These are phyloP conservation scores for Phytophthora pistaciae DNA, from an alignment of 352 stramenopile species.

Conservation along the genomic window DNA sequence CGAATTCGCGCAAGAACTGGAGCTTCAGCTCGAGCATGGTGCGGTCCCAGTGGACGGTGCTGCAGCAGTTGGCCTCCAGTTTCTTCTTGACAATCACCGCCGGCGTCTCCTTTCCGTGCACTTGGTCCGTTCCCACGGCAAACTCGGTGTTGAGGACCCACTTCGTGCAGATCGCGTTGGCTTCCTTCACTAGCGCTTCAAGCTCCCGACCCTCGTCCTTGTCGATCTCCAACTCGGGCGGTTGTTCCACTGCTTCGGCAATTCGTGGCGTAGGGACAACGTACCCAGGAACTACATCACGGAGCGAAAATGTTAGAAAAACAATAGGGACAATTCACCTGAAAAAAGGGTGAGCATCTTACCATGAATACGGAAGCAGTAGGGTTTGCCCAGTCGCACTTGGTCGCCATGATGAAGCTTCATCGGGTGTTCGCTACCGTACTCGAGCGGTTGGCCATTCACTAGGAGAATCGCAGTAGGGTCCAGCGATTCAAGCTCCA, in stretches of 20 bases:
- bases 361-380: conserved; percentile 62
- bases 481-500: conserved; percentile 50
- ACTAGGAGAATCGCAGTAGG: conserved; percentile 44
- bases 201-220: conserved; percentile 30
- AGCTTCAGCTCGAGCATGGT: conserved; percentile 58
- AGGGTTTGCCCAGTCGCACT: conserved; percentile 48
- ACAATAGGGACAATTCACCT: neutral
- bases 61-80: conserved; percentile 48
- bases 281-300: conserved; percentile 31
- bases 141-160: conserved; percentile 66
- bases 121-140: conserved; percentile 19
- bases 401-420: conserved; percentile 60
- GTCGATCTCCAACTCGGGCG: conserved; percentile 29
- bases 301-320: neutral
- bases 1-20: conserved; percentile 54
- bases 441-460: conserved; percentile 43
- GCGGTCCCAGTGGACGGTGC: conserved; percentile 52
- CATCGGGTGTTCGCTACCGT: conserved; percentile 7
- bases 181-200: conserved; percentile 55
- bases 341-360: neutral
- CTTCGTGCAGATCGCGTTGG: conserved; percentile 66
- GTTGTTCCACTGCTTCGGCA: conserved; percentile 35
- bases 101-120: neutral
- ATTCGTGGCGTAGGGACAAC: conserved; percentile 27
- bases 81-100: conserved; percentile 61